A percentile compares a stretch with the other conserved stretches of the same genome.
phyloP scores from a whole-genome alignment of 2,329 filamentous ascomycete species.

The Fusarium tuaranense region DNA sequence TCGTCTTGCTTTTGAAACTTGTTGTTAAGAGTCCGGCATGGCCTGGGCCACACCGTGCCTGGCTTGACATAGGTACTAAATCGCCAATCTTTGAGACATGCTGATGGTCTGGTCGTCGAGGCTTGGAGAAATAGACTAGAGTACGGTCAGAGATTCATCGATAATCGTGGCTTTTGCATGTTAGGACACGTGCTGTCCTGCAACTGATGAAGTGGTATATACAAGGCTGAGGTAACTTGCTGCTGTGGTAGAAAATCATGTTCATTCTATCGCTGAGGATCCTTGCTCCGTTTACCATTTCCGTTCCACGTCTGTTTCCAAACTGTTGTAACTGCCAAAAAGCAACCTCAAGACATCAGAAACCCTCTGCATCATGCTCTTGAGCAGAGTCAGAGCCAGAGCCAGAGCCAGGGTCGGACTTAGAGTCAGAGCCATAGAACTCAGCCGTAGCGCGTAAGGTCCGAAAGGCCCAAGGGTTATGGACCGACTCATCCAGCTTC shows the following conservation, averaged over 20 bases:
- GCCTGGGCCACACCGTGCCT: no score
- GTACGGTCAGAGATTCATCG: not conserved
- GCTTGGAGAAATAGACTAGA: no score
- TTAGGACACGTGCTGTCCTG: not conserved
- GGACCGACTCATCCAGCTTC: not conserved
- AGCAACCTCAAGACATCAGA: not conserved
- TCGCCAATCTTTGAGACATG: no score
- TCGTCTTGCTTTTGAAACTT: no score
- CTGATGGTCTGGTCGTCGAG: no score
- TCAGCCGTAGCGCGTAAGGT: not conserved
- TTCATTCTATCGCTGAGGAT: not conserved
- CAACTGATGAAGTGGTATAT: not conserved
- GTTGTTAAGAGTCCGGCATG: no score
- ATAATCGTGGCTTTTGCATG: not conserved
- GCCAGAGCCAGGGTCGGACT: not conserved
- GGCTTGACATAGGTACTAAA: no score
- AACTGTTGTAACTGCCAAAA: not conserved
- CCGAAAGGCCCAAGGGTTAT: not conserved
- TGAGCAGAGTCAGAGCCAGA: not conserved
- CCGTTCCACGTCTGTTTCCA: not conserved
- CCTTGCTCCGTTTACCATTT: not conserved
- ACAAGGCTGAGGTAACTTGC: not conserved
- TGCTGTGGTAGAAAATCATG: not conserved
- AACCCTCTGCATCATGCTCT: not conserved
- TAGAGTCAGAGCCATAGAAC: not conserved